These are phyloP conservation scores for Globisporangium abappressorium DNA, from an alignment of 352 stramenopile species.

Conservation along the genomic window DNA sequence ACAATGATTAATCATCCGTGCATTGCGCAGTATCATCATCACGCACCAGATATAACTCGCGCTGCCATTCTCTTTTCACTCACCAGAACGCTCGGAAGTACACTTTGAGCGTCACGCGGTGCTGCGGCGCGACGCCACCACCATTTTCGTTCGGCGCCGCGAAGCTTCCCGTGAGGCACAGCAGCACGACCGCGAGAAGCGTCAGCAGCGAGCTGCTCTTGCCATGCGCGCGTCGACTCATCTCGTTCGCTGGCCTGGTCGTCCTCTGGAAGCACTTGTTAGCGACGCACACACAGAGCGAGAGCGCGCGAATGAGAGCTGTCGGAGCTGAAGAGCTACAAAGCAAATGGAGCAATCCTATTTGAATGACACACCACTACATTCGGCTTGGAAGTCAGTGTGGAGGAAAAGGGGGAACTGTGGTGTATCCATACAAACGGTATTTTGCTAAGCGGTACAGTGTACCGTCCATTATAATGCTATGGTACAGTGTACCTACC, in stretches of 20 bases:
- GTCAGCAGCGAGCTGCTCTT: slow-evolving; percentile 4
- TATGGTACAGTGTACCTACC: not conserved
- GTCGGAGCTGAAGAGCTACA: not conserved
- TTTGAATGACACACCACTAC: slow-evolving; percentile 6
- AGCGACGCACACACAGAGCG: not conserved
- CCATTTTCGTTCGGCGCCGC: slow-evolving; percentile 3
- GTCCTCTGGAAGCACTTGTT: not conserved
- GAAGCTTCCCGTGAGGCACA: not conserved
- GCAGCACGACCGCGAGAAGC: slow-evolving; percentile 1
- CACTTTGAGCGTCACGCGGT: slow-evolving; percentile 59
- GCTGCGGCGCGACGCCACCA: slow-evolving; percentile 25
- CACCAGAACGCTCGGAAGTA: slow-evolving; percentile 80
- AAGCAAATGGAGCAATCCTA: not conserved
- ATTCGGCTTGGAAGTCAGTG: not conserved
- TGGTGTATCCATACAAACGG: not conserved
- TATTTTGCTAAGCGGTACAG: not conserved
- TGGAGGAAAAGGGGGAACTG: slow-evolving; percentile 4
- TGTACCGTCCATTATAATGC: not conserved
- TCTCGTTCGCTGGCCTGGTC: not conserved
- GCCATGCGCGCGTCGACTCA: not conserved
- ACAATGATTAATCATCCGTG: not conserved
- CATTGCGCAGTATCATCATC: not conserved
- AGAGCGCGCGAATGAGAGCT: slow-evolving; percentile 1
- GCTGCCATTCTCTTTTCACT: not conserved
- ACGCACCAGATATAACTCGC: not conserved